phyloP scores from a whole-genome alignment of 305 asterid species.

The Caryopteris hybrid region DNA sequence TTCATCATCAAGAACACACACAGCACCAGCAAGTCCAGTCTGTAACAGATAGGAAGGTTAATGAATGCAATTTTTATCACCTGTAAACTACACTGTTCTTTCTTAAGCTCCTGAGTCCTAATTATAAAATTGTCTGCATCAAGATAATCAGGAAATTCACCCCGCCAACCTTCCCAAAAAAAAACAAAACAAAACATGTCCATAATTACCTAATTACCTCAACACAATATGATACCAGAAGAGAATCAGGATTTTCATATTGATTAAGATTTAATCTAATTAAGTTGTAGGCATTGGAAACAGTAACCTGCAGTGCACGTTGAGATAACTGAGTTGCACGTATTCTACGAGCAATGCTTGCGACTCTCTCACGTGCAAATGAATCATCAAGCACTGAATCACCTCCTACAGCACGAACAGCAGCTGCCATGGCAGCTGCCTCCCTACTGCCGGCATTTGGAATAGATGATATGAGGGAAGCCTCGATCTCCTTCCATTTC shows the following conservation, averaged over 20 bases:
- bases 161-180: neutral
- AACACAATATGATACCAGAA: neutral
- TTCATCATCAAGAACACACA: conserved; percentile 97
- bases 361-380: conserved; percentile 96
- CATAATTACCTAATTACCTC: too few relatives aligned
- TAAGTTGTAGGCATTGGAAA: conserved; percentile 2
- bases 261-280: neutral
- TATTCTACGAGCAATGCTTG: conserved; percentile 92
- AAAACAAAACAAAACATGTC: neutral
- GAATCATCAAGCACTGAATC: conserved; percentile 97
- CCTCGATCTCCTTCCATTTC: conserved; percentile 99
- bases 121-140: neutral
- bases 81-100: neutral
- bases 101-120: neutral
- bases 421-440: conserved; percentile 99
- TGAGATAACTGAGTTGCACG: conserved; percentile 94
- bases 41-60: conserved; percentile 39
- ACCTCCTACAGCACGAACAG: conserved; percentile 99
- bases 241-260: neutral
- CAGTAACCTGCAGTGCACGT: conserved; percentile 81
- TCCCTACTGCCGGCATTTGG: conserved; percentile 99
- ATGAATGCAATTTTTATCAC: too few relatives aligned
- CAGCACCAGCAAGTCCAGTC: conserved; percentile 95
- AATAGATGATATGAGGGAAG: conserved; percentile 87
- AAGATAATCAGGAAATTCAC: neutral